These are phyloP conservation scores for Pseudogymnoascus sp. DNA, from an alignment of 2,329 filamentous ascomycete genomes.

Conservation along the genomic window DNA sequence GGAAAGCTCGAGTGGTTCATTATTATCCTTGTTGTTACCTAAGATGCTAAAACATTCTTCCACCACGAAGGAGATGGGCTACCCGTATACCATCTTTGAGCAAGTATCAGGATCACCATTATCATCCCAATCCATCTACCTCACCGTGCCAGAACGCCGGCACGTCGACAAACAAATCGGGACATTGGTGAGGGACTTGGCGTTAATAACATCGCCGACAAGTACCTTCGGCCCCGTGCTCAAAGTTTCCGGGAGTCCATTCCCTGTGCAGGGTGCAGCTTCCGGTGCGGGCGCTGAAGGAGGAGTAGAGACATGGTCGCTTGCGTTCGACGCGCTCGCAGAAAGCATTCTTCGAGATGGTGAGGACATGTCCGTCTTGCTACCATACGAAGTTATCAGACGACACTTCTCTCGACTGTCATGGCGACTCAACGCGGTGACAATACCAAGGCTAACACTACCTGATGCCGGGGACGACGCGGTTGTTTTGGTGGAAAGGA, in stretches of 20 bases:
- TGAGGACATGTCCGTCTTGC: conserved; percentile 50
- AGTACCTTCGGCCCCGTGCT: conserved; percentile 25
- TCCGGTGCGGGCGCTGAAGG: conserved; percentile 13
- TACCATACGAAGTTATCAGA: conserved; percentile 50
- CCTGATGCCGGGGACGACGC: conserved; percentile 43
- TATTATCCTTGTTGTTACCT: conserved; percentile 19
- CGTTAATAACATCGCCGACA: conserved; percentile 23
- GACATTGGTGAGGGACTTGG: conserved; percentile 22
- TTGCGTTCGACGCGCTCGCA: conserved; percentile 49
- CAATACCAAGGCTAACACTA: conserved; percentile 44
- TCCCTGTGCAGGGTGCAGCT: conserved; percentile 3
- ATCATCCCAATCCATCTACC: conserved; percentile 22
- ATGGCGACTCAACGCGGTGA: conserved; percentile 45
- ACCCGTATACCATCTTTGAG: conserved; percentile 27
- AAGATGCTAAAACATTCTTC: conserved; percentile 28
- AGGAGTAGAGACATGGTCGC: conserved; percentile 42
- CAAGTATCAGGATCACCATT: conserved; percentile 20
- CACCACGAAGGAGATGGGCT: conserved; percentile 25
- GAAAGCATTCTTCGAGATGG: conserved; percentile 51
- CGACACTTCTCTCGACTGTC: conserved; percentile 43
- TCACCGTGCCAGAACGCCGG: conserved; percentile 21
- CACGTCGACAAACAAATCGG: conserved; percentile 26
- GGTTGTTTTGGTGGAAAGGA: conserved; percentile 40
- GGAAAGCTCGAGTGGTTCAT: background rate
- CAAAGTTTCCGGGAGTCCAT: conserved; percentile 21